Conservation (phyloP, 306 rosid genomes). For the Astragalus membranaceus region DNA sequence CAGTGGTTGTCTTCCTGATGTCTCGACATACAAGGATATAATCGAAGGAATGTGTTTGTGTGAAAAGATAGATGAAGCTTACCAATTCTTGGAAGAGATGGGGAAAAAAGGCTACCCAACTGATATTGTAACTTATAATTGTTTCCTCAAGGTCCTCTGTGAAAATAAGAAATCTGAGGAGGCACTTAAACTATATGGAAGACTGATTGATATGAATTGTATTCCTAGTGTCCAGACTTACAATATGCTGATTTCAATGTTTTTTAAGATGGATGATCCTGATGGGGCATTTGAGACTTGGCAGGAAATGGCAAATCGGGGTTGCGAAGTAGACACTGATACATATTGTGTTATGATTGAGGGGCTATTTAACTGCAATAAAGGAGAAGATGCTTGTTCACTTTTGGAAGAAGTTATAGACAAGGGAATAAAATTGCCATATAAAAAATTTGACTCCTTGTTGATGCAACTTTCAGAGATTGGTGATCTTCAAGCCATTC, state of each 20-base stretch:
- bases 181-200: slow-evolving; percentile 56
- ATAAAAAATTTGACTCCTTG: slow-evolving; percentile 57
- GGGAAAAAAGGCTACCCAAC: slow-evolving; percentile 89
- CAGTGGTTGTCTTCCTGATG: slow-evolving; percentile 89
- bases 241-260: slow-evolving; percentile 85
- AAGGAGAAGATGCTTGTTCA: slow-evolving; percentile 55
- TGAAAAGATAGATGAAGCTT: slow-evolving; percentile 69
- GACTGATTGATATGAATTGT: slow-evolving; percentile 62
- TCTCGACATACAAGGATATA: slow-evolving; percentile 76
- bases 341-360: slow-evolving; percentile 77
- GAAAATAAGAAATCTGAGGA: slow-evolving; percentile 64
- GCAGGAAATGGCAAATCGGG: slow-evolving; percentile 64
- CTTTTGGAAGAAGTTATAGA: slow-evolving; percentile 70
- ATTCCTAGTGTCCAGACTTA: slow-evolving; percentile 79
- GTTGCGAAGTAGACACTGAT: slow-evolving; percentile 49
- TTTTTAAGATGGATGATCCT: slow-evolving; percentile 58
- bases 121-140: slow-evolving; percentile 82
- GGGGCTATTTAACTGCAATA: slow-evolving; percentile 65
- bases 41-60: slow-evolving; percentile 84
- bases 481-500: slow-evolving; percentile 76
- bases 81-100: slow-evolving; percentile 85
- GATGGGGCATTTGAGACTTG: slow-evolving; percentile 79
- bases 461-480: slow-evolving; percentile 59
- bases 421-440: slow-evolving; percentile 71
- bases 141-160: slow-evolving; percentile 87